Evolutionary conservation across 2,329 filamentous ascomycete species (phyloP).

Genomic region (Colletotrichum spinosum): DNA sequence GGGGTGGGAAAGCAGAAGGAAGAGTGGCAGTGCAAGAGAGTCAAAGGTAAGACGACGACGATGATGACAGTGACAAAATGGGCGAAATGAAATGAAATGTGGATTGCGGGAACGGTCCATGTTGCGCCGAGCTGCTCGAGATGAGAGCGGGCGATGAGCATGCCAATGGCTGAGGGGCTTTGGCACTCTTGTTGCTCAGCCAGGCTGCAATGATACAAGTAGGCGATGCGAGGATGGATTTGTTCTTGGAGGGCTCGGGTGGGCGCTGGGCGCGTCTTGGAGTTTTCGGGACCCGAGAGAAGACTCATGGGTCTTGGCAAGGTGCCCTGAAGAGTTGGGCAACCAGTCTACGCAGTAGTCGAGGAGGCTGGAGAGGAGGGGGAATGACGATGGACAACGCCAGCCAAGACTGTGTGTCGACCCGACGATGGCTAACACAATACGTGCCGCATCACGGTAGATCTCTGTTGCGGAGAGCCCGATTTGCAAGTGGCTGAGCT

Average conservation of each 20-base stretch:
- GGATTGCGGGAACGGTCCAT: constrained; percentile 20
- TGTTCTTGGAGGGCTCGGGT: constrained; percentile 18
- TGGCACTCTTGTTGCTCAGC: constrained; percentile 1
- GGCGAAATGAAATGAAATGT: constrained; percentile 19
- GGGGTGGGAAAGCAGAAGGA: background rate
- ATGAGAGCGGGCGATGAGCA: constrained; percentile 12
- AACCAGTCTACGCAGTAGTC: background rate
- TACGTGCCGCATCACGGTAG: background rate
- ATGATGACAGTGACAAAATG: constrained; percentile 5
- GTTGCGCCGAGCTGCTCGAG: constrained; percentile 27
- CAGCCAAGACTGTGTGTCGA: constrained; percentile 4
- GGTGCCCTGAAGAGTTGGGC: constrained; percentile 1
- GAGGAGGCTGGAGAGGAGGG: constrained; percentile 21
- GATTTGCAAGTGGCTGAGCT: background rate
- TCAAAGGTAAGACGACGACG: constrained; percentile 11
- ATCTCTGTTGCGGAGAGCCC: too few species aligned
- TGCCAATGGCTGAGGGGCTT: constrained; percentile 5
- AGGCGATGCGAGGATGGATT: background rate
- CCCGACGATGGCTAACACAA: background rate
- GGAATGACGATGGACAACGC: constrained; percentile 22
- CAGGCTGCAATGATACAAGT: background rate
- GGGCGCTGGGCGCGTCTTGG: constrained; percentile 25
- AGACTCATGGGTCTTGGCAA: background rate
- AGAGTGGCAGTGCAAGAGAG: constrained; percentile 33
- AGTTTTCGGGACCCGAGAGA: constrained; percentile 15